A percentile compares a stretch with the other conserved stretches of the same genome.
These are phyloP conservation scores for Chiua sp. DNA, from an alignment of 1,284 basidiomycete species.

Conservation along the genomic window DNA sequence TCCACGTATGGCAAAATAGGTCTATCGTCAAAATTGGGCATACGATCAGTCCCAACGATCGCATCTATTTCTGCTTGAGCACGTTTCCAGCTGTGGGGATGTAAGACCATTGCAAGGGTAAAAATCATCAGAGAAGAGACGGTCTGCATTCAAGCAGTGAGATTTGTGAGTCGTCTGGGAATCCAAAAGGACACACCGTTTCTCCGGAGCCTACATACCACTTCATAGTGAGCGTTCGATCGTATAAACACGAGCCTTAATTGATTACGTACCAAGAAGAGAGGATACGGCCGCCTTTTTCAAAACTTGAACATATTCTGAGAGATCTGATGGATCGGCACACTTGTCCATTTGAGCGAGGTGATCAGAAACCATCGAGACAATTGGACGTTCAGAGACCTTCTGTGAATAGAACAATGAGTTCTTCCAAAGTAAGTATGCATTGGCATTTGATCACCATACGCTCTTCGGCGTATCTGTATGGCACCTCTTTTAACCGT, in stretches of 20 bases:
- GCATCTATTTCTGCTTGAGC: constrained; percentile 46
- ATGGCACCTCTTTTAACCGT: constrained; percentile 17
- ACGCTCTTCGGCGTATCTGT: constrained; percentile 8
- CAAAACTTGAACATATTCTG: constrained; percentile 2
- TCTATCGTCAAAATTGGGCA: constrained; percentile 46
- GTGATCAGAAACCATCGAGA: constrained; percentile 24
- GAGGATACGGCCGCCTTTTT: constrained; percentile 14
- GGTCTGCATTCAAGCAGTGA: constrained; percentile 8
- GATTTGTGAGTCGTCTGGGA: neutral
- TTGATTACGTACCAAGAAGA: constrained; percentile 14
- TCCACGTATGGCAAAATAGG: constrained; percentile 42
- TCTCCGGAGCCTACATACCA: constrained; percentile 11
- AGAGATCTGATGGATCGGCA: constrained; percentile 4
- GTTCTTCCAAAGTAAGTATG: too few species aligned
- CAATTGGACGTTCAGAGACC: neutral
- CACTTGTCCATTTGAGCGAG: constrained; percentile 8
- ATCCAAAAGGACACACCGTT: constrained; percentile 9
- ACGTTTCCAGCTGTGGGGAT: constrained; percentile 36
- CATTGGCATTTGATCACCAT: constrained; percentile 6
- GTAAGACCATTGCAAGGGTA: constrained; percentile 39
- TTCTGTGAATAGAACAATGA: neutral
- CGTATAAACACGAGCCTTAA: neutral
- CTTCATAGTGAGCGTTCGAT: too few species aligned
- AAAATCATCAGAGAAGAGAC: constrained; percentile 23
- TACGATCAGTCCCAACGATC: constrained; percentile 38